Evolutionary conservation across 441 rosid species (phyloP).

Genomic region (Bocquillonia castaneifolia): DNA sequence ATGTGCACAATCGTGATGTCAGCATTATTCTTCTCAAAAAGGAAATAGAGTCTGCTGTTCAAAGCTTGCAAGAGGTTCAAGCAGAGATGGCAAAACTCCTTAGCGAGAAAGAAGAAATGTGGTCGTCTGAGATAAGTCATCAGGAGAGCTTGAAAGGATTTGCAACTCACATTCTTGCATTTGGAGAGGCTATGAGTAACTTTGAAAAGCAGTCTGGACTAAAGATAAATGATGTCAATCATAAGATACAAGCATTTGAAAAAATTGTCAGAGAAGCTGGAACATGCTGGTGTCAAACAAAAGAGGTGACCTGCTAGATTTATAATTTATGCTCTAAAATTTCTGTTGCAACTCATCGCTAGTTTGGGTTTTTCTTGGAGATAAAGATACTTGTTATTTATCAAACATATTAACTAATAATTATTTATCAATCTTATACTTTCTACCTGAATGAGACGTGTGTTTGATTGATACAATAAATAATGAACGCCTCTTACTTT

Average conservation of each 20-base stretch:
- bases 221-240: conserved; percentile 40
- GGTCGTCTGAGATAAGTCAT: conserved; percentile 49
- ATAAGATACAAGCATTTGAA: conserved; percentile 47
- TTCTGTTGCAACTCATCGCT: neutral
- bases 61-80: conserved; percentile 69
- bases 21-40: conserved; percentile 61
- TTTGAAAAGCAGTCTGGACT: conserved; percentile 51
- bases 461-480: no score
- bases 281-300: conserved; percentile 42
- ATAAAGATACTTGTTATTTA: neutral
- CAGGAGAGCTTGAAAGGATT: conserved; percentile 51
- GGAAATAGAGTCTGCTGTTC: conserved; percentile 81
- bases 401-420: no score
- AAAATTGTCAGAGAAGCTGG: conserved; percentile 40
- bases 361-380: conserved; percentile 5
- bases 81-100: conserved; percentile 60
- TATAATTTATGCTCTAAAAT: neutral
- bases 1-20: conserved; percentile 43
- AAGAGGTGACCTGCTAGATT: conserved; percentile 44
- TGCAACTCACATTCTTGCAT: conserved; percentile 40
- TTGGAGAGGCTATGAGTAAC: conserved; percentile 44
- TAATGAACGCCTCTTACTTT: no score
- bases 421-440: no score
- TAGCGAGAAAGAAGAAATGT: conserved; percentile 60
- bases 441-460: no score